Evolutionary conservation across 768 basidiomycete genomes (phyloP).

Genomic region (Favolaschia claudopus): DNA sequence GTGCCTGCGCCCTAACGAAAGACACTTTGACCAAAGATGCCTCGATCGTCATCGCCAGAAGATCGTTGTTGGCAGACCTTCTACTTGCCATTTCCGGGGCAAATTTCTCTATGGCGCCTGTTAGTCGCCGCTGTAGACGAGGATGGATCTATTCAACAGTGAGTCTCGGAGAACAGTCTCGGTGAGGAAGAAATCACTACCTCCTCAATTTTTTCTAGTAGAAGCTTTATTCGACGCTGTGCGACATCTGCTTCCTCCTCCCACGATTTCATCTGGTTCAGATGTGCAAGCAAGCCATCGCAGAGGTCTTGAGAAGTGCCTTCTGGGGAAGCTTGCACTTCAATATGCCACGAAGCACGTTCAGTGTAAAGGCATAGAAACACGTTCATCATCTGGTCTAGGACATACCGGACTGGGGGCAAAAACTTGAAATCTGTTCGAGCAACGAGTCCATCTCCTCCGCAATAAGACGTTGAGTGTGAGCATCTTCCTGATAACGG

Average conservation of each 20-base stretch:
- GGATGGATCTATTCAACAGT: conserved; percentile 35
- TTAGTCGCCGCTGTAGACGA: conserved; percentile 39
- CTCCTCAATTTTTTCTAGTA: conserved; percentile 5
- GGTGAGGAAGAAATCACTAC: background rate
- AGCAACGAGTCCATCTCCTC: conserved; percentile 7
- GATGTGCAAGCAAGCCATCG: background rate
- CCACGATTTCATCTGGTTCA: background rate
- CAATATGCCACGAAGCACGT: background rate
- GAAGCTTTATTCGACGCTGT: conserved; percentile 2
- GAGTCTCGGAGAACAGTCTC: background rate
- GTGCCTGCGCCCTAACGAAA: conserved; percentile 49
- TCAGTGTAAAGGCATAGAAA: background rate
- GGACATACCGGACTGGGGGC: too few relatives aligned
- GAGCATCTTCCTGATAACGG: too few relatives aligned
- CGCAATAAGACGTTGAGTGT: conserved; percentile 1
- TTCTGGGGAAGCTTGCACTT: background rate
- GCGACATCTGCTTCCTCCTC: background rate
- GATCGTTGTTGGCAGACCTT: conserved; percentile 45
- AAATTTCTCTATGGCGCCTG: conserved; percentile 34
- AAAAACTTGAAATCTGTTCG: conserved; percentile 4
- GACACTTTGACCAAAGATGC: conserved; percentile 56
- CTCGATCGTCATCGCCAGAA: conserved; percentile 55
- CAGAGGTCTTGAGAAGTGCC: background rate
- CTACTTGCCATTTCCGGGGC: conserved; percentile 35
- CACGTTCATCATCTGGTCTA: background rate